Base-by-base conservation (phyloP, 192 early-diverging fungal genomes). In the Backusella morwellensis region DNA sequence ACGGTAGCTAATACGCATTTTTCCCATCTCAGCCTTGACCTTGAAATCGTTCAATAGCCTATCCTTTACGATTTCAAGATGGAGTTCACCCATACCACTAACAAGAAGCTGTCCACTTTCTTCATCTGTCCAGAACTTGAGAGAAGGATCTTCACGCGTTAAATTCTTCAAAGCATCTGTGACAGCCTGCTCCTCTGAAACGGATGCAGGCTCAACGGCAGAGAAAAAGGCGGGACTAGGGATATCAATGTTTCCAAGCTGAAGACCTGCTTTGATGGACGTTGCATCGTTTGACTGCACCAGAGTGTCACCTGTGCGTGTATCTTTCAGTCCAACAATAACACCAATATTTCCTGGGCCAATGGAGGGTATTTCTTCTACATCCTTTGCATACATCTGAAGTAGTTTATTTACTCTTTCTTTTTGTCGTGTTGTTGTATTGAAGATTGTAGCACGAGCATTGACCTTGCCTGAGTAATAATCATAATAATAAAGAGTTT, bases 11-110 rank as follows among this genome's bases (percentile, higher is more conserved):
- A 99, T 96, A 38, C 91, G 86, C 86, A 98, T 93, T 38, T 86
- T 84, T 11, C 97, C 97, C 81, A 98, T 91, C 21, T 91, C 87
- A 15, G 92, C 92, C 32, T 91, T 90, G 70, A 93, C 90, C 71
- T 91, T 90, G 77, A 94, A 91, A 34, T 92, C 92, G 35, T 91
- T 91, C n/a, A 92, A 42, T 29, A 99, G 82, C n/a, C 96, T 83
- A 40, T 96, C 95, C 50, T 90, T 90, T 14, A 95, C 90, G 17
- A 98, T 92, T 74, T 98, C 97, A 35, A 98, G 80, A 79, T 98
- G 97, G 68, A 98, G 85, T 76, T 97, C 97, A 7, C 97, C 97
- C 96, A 97, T 97, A 0, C 96, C 97, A 77, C 93, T 90, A 5
- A 98, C 78, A 67, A 97, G 77, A 21, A 90, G 93, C 78, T 98